Base-by-base conservation (phyloP, 768 basidiomycete species). In the Aureoboletus auriporus region DNA sequence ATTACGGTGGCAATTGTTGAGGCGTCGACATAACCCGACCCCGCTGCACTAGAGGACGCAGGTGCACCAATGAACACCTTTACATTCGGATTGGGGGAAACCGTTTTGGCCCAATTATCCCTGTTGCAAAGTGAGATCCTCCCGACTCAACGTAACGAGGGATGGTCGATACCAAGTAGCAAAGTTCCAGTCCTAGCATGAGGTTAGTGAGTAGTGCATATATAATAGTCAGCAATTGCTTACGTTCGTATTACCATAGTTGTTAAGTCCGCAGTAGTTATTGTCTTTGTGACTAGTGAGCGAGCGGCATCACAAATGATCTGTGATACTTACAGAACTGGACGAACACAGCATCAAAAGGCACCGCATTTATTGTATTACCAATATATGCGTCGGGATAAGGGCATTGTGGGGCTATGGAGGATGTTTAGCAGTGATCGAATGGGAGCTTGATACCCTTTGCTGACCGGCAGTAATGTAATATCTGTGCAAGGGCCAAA, bases 1-100 rank as follows among this genome's bases (percentile, higher is more conserved):
- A 70, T 62, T 43, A 74, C 69, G 20, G 51, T 60, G 7, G 64
- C 56, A n/a, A 76, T 47, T 2, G 68, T 68, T 5, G 60, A 62
- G 2, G 68, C 55, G 31, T 49, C 49, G 33, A 75, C 71, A 48
- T 75, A 78, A 20, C 76, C 76, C 1, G 70, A 68, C n/a, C 69
- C 69, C 5, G 76, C 75, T 3, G 75, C 72, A 13, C 65, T 57
- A 4, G 67, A 52, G 1, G 75, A 69, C 0, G 72, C 76, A 6
- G 76, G 76, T 6, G 71, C 77, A 33, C 77, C 77, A 20, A 78
- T 74, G 55, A 68, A 78, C 14, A 78, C 63, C 50, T 78, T 78
- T 6, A 76, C 74, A 43, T 75, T 65, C 27, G 56, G 58, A 59
- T 77, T 78, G 3, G 72, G 66, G 20, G 76, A 75, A 16, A 69